These are phyloP conservation scores for Crucihimalaya himalaica DNA, from an alignment of 345 rosid genomes.

Conservation along the genomic window DNA sequence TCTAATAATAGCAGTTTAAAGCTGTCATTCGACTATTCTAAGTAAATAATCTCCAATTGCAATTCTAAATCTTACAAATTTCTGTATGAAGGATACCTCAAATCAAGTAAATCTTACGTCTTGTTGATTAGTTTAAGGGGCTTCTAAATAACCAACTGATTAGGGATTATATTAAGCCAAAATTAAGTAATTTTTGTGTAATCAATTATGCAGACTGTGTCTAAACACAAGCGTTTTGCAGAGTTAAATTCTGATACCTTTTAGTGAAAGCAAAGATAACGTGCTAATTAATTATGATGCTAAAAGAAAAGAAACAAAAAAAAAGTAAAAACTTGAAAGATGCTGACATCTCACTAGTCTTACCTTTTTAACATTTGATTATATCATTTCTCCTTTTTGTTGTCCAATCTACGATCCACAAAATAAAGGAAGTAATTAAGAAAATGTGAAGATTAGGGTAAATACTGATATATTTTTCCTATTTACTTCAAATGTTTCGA, in stretches of 20 bases:
- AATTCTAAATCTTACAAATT: neutral
- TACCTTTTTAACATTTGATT: slow-evolving; percentile 34
- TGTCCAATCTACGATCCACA: slow-evolving; percentile 37
- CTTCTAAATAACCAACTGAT: slow-evolving; percentile 18
- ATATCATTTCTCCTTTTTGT: slow-evolving; percentile 27
- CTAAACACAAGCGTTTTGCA: slow-evolving; percentile 24
- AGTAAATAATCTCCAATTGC: neutral
- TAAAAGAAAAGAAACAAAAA: neutral
- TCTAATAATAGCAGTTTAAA: slow-evolving; percentile 13
- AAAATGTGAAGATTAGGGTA: neutral
- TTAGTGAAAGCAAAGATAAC: slow-evolving; percentile 51
- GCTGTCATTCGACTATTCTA: slow-evolving; percentile 21
- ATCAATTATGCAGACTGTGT: slow-evolving; percentile 38
- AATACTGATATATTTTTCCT: neutral
- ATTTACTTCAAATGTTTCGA: neutral
- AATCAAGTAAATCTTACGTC: slow-evolving; percentile 11
- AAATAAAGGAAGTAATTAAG: neutral
- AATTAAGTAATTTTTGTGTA: slow-evolving; percentile 3
- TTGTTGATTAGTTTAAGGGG: neutral
- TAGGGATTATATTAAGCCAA: neutral
- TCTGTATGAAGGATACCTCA: neutral
- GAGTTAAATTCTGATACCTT: slow-evolving; percentile 41
- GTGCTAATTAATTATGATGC: slow-evolving; percentile 50
- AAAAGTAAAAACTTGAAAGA: slow-evolving; percentile 5
- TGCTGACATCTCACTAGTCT: slow-evolving; percentile 28